Evolutionary conservation across 352 stramenopile genomes (phyloP), one percentile per base, ranked within the genome.

Genomic region (Albugo laibachii): DNA sequence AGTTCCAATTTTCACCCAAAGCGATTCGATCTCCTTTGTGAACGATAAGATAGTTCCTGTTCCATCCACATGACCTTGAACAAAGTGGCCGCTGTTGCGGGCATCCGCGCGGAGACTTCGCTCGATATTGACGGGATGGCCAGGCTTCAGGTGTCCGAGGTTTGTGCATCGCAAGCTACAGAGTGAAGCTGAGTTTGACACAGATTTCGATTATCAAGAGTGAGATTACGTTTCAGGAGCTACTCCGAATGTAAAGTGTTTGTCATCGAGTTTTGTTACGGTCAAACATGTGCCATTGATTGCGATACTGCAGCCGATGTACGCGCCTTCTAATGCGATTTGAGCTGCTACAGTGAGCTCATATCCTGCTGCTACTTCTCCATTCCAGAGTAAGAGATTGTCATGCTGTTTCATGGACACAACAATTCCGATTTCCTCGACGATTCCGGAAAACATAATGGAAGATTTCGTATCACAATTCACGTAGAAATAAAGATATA

Each of bases 211-310:
- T 48, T 10, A 19, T 42, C 40, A 48, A 10, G 16, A 1, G 2
- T 34, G 2, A 18, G 50, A 61, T 39, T 63, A 80, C 39, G 94
- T 97, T 69, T 99, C 95, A 2, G 94, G 94, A 19, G 95, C 85
- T 19, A 98, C 65, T 42, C 92, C 93, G 38, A 98, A 95, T 19
- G 78, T 86, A 50, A 98, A 80, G 45, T 55, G 59, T 44, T 84
- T 63, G 37, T 60, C 52, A 55, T 95, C 61, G 49, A 98, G 84
- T 44, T 75, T 69, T 8, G 89, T 98, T 19, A 88, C 93, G 1
- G 95, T 99, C 41, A 99, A 72, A 55, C 95, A 99, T 49, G 95
- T 95, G 52, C 95, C 95, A 62, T 97, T 97, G 27, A 98, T 76
- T 47, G 92, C 93, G 54, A 99, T 98, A 60, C 80, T 96, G 63